A percentile compares a stretch with the other conserved stretches of the same genome.
Evolutionary conservation across 2,329 filamentous ascomycete species (phyloP).

Genomic region (Penicillium frequentans): DNA sequence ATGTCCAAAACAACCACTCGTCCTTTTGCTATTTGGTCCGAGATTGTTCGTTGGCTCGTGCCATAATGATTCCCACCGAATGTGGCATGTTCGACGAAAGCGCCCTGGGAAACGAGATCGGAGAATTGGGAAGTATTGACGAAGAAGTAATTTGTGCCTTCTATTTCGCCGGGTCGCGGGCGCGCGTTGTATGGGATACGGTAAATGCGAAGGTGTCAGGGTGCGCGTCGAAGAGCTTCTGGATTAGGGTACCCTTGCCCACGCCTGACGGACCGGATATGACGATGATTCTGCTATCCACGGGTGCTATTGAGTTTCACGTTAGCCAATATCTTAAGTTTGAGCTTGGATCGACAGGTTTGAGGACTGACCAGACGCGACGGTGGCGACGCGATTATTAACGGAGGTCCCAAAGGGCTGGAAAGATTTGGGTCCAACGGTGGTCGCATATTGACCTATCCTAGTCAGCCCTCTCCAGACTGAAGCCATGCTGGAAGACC

Average conservation of each 20-base stretch:
- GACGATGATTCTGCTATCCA: conserved; percentile 15
- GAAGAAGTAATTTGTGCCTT: conserved; percentile 77
- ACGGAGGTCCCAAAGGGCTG: not conserved
- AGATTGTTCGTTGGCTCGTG: conserved; percentile 59
- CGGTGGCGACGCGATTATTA: not conserved
- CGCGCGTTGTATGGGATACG: conserved; percentile 62
- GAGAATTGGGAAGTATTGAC: conserved; percentile 63
- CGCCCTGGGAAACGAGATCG: conserved; percentile 59
- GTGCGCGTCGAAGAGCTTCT: conserved; percentile 28
- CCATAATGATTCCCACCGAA: conserved; percentile 82
- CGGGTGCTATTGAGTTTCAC: not conserved
- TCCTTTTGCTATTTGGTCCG: conserved; percentile 15
- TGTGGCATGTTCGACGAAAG: conserved; percentile 78
- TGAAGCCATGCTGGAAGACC: not conserved
- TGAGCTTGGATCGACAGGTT: not conserved
- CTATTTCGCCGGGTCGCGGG: conserved; percentile 70
- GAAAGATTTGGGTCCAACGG: not conserved
- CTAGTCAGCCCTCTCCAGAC: not conserved
- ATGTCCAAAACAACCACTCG: conserved; percentile 80
- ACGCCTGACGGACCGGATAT: conserved; percentile 31
- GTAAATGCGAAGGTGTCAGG: conserved; percentile 31
- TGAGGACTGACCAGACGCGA: not conserved
- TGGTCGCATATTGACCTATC: not conserved
- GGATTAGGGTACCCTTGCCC: conserved; percentile 32
- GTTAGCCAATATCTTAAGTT: not conserved